Conservation (phyloP, 2,329 filamentous ascomycete genomes). For the Fragosphaeria purpurea region DNA sequence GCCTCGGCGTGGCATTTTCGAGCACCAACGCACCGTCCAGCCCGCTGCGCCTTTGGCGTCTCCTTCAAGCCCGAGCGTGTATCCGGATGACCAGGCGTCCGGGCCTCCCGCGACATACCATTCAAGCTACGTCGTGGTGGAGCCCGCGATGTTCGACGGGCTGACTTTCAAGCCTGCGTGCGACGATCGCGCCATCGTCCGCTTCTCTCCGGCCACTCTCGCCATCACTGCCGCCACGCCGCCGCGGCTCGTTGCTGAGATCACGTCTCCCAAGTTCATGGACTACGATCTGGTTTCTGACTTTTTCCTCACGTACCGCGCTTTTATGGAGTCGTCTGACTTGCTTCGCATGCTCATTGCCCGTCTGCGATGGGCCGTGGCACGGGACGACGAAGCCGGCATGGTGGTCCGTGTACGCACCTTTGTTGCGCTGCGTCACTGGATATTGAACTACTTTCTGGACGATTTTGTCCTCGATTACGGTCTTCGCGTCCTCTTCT, state of each 20-base stretch:
- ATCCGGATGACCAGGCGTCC: slow-evolving; percentile 12
- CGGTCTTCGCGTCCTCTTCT: slow-evolving; percentile 66
- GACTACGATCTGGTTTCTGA: slow-evolving; percentile 96
- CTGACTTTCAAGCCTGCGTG: slow-evolving; percentile 69
- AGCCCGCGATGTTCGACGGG: slow-evolving; percentile 71
- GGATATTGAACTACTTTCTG: slow-evolving; percentile 95
- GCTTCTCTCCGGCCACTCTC: slow-evolving; percentile 60
- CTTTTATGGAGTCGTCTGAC: slow-evolving; percentile 68
- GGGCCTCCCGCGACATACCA: slow-evolving; percentile 24
- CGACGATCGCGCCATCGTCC: slow-evolving; percentile 72
- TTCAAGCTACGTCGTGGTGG: slow-evolving; percentile 43
- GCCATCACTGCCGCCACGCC: slow-evolving; percentile 85
- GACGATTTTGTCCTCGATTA: slow-evolving; percentile 83
- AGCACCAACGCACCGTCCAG: background rate
- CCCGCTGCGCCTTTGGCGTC: background rate
- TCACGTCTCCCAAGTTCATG: slow-evolving; percentile 89
- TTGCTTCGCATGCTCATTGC: slow-evolving; percentile 77
- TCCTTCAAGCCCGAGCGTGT: slow-evolving; percentile 24
- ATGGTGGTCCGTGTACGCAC: slow-evolving; percentile 92
- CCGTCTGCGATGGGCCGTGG: slow-evolving; percentile 77
- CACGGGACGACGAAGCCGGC: slow-evolving; percentile 69
- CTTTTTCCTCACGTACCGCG: slow-evolving; percentile 91
- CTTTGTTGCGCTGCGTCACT: slow-evolving; percentile 90
- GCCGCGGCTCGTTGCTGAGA: slow-evolving; percentile 84
- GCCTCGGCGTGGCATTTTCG: slow-evolving; percentile 4